Base-by-base conservation (phyloP, 768 basidiomycete species). In the Calocybe cyanea region DNA sequence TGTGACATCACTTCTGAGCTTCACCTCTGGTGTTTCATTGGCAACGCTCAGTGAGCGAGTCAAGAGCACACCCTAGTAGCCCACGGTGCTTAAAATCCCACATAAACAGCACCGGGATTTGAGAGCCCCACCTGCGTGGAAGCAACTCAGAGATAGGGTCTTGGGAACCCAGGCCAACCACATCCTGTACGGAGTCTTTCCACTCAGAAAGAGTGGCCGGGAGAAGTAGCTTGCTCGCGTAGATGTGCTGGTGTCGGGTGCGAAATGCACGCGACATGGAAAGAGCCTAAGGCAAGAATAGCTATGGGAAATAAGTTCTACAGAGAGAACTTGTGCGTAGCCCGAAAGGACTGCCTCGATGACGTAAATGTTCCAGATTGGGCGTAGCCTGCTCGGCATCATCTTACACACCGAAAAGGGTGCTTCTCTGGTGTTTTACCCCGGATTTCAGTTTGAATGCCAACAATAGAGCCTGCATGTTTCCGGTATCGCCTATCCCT, bases 61-160 rank as follows among this genome's bases (percentile, higher is more conserved):
- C 54, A 43, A 46, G 56, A 59, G 53, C 39, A 55, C 50, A 48
- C 53, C 36, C 38, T 48, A 60, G 68, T 57, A 66, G 70, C 62
- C 74, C 73, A 76, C 77, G 80, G 79, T 63, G 65, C 68, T 67
- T 71, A 67, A 58, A 74, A 74, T 55, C 61, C 53, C 58, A 57
- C 71, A 47, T 49, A 72, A 80, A 79, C 61, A 39, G 70, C 71
- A 60, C 80, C 80, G 77, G 75, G 70, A 54, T 71, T 71, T 67
- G 69, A 66, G 61, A 39, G 48, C 52, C 44, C 50, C 50, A 50
- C 49, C 45, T 48, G 35, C 31, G 45, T 42, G 41, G 40, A 48
- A 48, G 43, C 35, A 15, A 43, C 57, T 56, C 63, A 60, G 64
- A 57, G 62, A 60, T 56, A 65, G 70, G 72, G 74, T 67, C 74